Percentiles rank a stretch among this genome's conserved stretches.
These are phyloP conservation scores for Bryum argenteum DNA, from an alignment of 225 moss, liverwort and hornwort species.

Conservation along the genomic window DNA sequence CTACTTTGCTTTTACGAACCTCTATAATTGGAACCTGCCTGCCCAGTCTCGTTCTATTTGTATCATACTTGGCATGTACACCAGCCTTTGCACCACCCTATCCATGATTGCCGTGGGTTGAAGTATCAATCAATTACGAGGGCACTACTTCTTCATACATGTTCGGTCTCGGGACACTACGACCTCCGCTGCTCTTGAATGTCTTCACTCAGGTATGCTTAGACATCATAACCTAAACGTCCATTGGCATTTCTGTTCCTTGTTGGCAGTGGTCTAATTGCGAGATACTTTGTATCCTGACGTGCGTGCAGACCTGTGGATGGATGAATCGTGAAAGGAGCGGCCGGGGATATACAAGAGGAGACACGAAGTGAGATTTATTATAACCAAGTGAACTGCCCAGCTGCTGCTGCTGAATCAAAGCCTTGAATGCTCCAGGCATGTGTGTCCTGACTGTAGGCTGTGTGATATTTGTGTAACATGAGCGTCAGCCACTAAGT, in stretches of 20 bases:
- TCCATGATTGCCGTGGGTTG: constrained; percentile 32
- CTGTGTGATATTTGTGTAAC: constrained; percentile 60
- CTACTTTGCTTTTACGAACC: constrained; percentile 42
- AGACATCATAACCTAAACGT: background rate
- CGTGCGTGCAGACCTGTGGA: constrained; percentile 46
- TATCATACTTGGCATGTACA: constrained; percentile 61
- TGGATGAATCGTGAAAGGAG: constrained; percentile 43
- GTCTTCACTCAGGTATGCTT: constrained; percentile 45
- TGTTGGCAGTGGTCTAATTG: too few relatives aligned
- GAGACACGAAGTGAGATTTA: constrained; percentile 6
- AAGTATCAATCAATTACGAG: constrained; percentile 50
- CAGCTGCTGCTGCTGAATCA: background rate
- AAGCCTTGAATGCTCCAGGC: constrained; percentile 31
- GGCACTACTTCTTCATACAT: constrained; percentile 41
- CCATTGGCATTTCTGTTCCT: too few relatives aligned
- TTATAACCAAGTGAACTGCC: constrained; percentile 20
- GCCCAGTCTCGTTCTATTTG: constrained; percentile 51
- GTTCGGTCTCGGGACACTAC: constrained; percentile 40
- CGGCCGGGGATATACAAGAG: constrained; percentile 32
- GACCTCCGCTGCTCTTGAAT: constrained; percentile 26
- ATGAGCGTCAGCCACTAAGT: constrained; percentile 34
- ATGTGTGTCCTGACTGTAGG: constrained; percentile 42
- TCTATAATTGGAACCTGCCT: constrained; percentile 49
- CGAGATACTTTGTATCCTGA: too few relatives aligned
- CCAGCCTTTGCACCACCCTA: constrained; percentile 34